Evolutionary conservation across 2,329 filamentous ascomycete species (phyloP), one percentile per base, ranked within the genome.

Genomic region (Phyllosticta capitalensis): DNA sequence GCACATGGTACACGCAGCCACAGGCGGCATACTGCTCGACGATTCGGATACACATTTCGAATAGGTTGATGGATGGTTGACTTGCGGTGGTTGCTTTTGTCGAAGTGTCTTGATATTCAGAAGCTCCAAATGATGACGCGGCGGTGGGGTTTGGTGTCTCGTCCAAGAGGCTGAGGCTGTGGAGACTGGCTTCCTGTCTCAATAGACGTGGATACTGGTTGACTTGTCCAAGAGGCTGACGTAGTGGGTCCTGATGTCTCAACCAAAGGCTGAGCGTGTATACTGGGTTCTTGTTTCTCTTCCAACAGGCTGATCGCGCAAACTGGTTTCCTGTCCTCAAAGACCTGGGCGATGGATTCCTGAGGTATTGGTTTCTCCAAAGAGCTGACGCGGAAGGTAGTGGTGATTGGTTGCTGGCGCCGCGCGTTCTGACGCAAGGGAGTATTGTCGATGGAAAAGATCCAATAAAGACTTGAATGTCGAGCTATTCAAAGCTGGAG

Each of bases 21-120:
- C 71, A 73, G n/a, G 67, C 69, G 2, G 71, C 66, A 55, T 69
- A 73, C 55, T 67, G 68, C 58, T 73, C 71, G 19, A 73, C 65
- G 21, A 73, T 63, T 22, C 69, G 67, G 52, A 72, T 64, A 56
- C 71, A 73, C 71, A 73, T 73, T 21, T 10, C 10, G 30, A 38
- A 14, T 10, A 14, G 12, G 30, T 22, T 65, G 59, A 6, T 22
- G 50, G 45, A 19, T 26, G 17, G 26, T 52, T 57, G 30, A 5
- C 17, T 14, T 38, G n/a, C n/a, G n/a, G n/a, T n/a, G n/a, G n/a
- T n/a, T n/a, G n/a, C n/a, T n/a, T n/a, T n/a, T n/a, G n/a, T n/a
- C n/a, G n/a, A n/a, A n/a, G n/a, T n/a, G n/a, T n/a, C n/a, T n/a
- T n/a, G n/a, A n/a, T n/a, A n/a, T n/a, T n/a, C n/a, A n/a, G n/a